phyloP scores from a whole-genome alignment of 257 asterid genomes.

The Solanum piurae region DNA sequence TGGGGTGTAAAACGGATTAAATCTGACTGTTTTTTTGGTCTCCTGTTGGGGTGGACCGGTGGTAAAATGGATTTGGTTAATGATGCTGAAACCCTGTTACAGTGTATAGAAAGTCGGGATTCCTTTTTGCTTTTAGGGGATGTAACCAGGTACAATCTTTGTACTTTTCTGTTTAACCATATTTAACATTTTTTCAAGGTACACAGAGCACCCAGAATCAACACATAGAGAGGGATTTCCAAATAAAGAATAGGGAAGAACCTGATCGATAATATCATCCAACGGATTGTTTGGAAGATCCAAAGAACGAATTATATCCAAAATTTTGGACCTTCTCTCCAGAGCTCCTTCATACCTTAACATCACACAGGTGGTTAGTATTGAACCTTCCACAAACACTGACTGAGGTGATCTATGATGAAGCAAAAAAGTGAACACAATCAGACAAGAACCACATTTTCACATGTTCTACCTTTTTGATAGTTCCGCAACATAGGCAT shows the following conservation, averaged over 20 bases:
- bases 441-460: not conserved
- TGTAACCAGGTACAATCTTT: not conserved
- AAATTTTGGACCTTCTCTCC: constrained; percentile 56
- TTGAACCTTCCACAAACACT: not conserved
- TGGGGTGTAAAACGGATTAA: not conserved
- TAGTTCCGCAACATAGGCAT: constrained; percentile 60
- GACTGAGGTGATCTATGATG: not conserved
- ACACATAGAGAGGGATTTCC: not conserved
- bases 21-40: not conserved
- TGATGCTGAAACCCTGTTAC: not conserved
- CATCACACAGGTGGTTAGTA: not conserved
- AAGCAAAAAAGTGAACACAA: not conserved
- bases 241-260: constrained; percentile 8
- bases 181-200: not conserved
- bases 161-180: not conserved
- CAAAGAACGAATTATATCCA: constrained; percentile 74
- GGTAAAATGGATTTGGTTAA: not conserved
- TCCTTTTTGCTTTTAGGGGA: not conserved
- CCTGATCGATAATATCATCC: constrained; percentile 98
- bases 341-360: constrained; percentile 78
- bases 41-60: not conserved
- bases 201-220: not conserved
- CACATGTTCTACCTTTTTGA: constrained; percentile 42
- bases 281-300: constrained; percentile 98
- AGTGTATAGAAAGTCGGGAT: not conserved